Base-by-base conservation (phyloP, 345 rosid genomes). In the Litchi chinensis region DNA sequence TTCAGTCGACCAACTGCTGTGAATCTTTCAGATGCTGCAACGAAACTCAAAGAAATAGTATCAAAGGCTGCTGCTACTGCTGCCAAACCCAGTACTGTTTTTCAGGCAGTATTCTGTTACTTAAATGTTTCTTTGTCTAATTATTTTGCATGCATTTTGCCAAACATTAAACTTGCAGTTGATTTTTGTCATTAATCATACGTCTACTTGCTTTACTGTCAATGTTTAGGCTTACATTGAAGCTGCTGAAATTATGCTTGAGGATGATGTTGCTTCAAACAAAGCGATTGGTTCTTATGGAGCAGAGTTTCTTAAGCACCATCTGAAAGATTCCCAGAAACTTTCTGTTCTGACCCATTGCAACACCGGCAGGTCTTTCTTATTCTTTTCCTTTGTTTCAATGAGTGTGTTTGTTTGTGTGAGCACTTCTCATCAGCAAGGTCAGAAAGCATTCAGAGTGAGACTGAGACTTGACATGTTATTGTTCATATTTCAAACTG, bases 11-110 rank as follows among this genome's bases (percentile, higher is more conserved):
- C 98, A 60, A 96, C 98, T 18, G 93, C 94, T 0, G 94, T 94
- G 76, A 93, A 93, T 88, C 97, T 96, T 67, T 91, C 95, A 6
- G 98, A 92, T 90, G 99, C 99, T 83, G 91, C 97, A 19, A 71
- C 85, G 22, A 91, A 94, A 75, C 94, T 93, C 80, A 92, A 87
- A 83, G 90, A 88, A 69, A 86, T 91, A 72, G 57, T 93, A 82
- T 63, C 79, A 24, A 87, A 82, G 40, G 94, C 90, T 60, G 82
- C 83, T 78, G 83, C 84, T 57, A 54, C 77, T 71, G 77, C 90
- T 56, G 71, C 79, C 8, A 88, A 86, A 52, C 80, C 92, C 9
- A 81, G 41, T 28, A 74, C 48, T 70, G 85, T 95, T 66, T 91
- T 94, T 73, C 88, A 87, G 93, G 97, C 93, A 80, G 21, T 13